Percentiles rank a stretch among this genome's conserved stretches.
Evolutionary conservation across 805 yeast species (phyloP).

Genomic region (Tanozyma kutaoensis): DNA sequence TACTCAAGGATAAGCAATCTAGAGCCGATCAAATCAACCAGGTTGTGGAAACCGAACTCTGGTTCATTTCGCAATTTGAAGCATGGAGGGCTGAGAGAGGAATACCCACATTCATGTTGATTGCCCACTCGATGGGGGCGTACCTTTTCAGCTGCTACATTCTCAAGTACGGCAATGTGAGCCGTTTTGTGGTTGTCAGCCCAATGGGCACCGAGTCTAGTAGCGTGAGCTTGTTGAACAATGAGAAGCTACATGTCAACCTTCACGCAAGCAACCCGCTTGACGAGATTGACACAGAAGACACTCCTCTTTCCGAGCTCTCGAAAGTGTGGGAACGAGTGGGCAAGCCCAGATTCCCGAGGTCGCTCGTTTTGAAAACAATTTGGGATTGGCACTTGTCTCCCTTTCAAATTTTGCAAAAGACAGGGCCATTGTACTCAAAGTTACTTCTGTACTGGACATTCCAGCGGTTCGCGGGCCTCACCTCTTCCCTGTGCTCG

Average conservation of each 20-base stretch:
- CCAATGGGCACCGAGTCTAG: slow-evolving; percentile 33
- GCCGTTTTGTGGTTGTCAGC: slow-evolving; percentile 17
- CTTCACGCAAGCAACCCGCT: too few relatives aligned
- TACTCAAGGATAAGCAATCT: slow-evolving; percentile 6
- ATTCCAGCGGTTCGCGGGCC: slow-evolving; percentile 21
- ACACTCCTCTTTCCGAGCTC: too few relatives aligned
- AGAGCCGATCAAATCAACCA: slow-evolving; percentile 15
- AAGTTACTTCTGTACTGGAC: slow-evolving; percentile 29
- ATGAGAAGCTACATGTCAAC: slow-evolving; percentile 16
- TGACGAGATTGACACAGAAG: slow-evolving; percentile 7
- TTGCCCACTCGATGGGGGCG: slow-evolving; percentile 31
- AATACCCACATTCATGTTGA: slow-evolving; percentile 14
- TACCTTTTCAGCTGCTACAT: slow-evolving; percentile 25
- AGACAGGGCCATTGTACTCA: slow-evolving; percentile 24
- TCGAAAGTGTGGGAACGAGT: slow-evolving; percentile 15
- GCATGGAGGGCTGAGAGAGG: slow-evolving; percentile 16
- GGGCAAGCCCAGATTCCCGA: slow-evolving; percentile 26
- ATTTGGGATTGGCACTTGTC: slow-evolving; percentile 25
- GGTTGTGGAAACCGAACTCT: slow-evolving; percentile 19
- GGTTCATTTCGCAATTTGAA: slow-evolving; percentile 28
- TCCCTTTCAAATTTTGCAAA: slow-evolving; percentile 26
- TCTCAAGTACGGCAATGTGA: slow-evolving; percentile 22
- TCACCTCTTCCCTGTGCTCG: slow-evolving; percentile 7
- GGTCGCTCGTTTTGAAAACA: slow-evolving; percentile 12
- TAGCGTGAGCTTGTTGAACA: slow-evolving; percentile 17